A percentile compares a stretch with the other conserved stretches of the same genome.
phyloP scores from a whole-genome alignment of 345 rosid species.

The Sisymbrium irio region DNA sequence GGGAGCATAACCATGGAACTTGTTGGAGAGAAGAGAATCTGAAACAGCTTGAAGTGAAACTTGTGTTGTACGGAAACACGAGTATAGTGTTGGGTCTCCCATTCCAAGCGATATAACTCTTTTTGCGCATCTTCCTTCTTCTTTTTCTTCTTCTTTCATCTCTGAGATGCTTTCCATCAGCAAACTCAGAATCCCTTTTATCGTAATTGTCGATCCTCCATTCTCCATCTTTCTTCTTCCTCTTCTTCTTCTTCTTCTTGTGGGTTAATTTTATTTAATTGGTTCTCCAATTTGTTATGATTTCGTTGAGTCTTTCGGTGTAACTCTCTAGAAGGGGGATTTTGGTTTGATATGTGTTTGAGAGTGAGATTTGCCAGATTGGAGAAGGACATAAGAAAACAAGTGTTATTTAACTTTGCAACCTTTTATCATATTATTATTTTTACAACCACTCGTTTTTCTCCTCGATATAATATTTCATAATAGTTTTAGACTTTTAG shows the following conservation, averaged over 20 bases:
- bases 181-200: conserved; percentile 75
- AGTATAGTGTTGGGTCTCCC: conserved; percentile 88
- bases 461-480: background rate
- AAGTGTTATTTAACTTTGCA: background rate
- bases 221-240: conserved; percentile 35
- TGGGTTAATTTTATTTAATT: background rate
- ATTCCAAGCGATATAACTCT: conserved; percentile 71
- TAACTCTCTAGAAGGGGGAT: background rate
- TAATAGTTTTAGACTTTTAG: background rate
- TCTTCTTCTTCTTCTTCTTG: background rate
- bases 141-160: conserved; percentile 17
- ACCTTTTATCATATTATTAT: background rate
- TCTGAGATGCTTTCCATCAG: conserved; percentile 54
- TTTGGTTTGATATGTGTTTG: conserved; percentile 16
- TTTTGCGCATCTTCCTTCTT: conserved; percentile 25
- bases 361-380: conserved; percentile 21
- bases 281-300: background rate
- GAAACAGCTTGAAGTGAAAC: conserved; percentile 61
- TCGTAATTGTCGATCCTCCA: conserved; percentile 48
- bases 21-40: conserved; percentile 66
- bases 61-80: conserved; percentile 71
- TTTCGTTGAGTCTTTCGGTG: conserved; percentile 2
- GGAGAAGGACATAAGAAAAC: background rate
- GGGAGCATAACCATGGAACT: conserved; percentile 92
- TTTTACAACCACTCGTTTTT: conserved; percentile 13